These are phyloP conservation scores for Novymonas esmeraldas DNA, from an alignment of 208 protist species.

Conservation along the genomic window DNA sequence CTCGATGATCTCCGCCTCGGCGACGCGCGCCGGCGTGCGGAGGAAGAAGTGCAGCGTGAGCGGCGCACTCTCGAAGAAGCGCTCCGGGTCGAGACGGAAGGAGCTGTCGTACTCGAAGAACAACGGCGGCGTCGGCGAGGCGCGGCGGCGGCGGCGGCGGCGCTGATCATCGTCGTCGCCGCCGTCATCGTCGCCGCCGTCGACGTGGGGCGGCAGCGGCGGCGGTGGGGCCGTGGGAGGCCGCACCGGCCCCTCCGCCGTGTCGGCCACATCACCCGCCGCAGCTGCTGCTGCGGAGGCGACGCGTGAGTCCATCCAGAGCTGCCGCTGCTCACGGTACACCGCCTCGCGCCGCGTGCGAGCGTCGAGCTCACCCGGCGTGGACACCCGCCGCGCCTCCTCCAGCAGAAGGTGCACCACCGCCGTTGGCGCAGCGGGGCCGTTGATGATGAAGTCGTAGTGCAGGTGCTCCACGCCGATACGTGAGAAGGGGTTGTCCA, in stretches of 20 bases:
- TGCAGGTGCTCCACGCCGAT: constrained; percentile 25
- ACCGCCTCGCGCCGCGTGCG: constrained; percentile 23
- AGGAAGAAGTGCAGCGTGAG: constrained; percentile 47
- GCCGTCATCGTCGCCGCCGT: not conserved
- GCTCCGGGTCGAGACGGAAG: constrained; percentile 44
- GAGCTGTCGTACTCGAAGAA: constrained; percentile 53
- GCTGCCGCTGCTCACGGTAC: constrained; percentile 22
- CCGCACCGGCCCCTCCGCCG: no score
- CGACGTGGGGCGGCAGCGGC: no score
- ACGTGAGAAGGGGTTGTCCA: constrained; percentile 47
- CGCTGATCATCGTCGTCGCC: constrained; percentile 11
- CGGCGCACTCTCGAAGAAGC: constrained; percentile 41
- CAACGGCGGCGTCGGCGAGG: no score
- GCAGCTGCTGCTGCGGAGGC: no score
- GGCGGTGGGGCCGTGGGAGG: no score
- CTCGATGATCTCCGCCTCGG: constrained; percentile 39
- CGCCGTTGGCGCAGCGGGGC: constrained; percentile 13
- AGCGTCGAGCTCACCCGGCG: constrained; percentile 27
- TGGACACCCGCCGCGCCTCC: constrained; percentile 27
- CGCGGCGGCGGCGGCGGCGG: no score
- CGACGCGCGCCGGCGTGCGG: constrained; percentile 23
- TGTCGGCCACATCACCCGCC: no score
- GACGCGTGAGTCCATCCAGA: constrained; percentile 26
- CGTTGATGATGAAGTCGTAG: constrained; percentile 38
- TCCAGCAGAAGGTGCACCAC: constrained; percentile 40